These are phyloP conservation scores for Senna tora DNA, from an alignment of 306 rosid species.

Conservation along the genomic window DNA sequence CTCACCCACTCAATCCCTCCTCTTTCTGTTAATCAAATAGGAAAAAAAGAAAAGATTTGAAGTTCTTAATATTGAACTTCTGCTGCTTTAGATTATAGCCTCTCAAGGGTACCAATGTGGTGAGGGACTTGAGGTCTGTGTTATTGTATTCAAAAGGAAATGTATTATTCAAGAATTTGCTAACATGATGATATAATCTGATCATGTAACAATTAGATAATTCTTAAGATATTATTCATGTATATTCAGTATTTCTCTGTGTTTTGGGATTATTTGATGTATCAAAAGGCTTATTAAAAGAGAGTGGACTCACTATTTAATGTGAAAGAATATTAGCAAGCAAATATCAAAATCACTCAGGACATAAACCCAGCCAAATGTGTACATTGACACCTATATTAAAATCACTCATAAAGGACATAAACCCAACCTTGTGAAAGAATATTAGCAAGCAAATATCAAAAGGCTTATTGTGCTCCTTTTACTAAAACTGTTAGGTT, in stretches of 20 bases:
- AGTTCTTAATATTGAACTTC: slow-evolving; percentile 37
- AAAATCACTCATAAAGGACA: no score
- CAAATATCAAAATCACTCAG: not conserved
- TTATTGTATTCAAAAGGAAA: slow-evolving; percentile 28
- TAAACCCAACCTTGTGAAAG: no score
- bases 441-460: no score
- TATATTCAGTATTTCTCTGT: not conserved
- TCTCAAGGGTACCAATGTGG: slow-evolving; percentile 31
- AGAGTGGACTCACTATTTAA: not conserved
- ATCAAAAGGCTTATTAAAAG: not conserved
- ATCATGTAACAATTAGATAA: slow-evolving; percentile 17
- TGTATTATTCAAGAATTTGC: slow-evolving; percentile 37
- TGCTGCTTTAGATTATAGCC: slow-evolving; percentile 28
- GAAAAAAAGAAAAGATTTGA: slow-evolving; percentile 9
- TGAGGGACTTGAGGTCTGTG: slow-evolving; percentile 34
- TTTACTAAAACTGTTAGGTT: no score
- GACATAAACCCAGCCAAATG: no score
- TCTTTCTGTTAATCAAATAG: slow-evolving; percentile 9
- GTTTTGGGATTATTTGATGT: not conserved
- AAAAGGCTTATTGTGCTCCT: no score
- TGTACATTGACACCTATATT: no score
- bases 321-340: not conserved
- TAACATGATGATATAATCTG: slow-evolving; percentile 35
- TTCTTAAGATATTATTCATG: slow-evolving; percentile 16
- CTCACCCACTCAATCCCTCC: not conserved